phyloP scores from a whole-genome alignment of 1,139 yeast species.

The Suhomyces wounanorum region DNA sequence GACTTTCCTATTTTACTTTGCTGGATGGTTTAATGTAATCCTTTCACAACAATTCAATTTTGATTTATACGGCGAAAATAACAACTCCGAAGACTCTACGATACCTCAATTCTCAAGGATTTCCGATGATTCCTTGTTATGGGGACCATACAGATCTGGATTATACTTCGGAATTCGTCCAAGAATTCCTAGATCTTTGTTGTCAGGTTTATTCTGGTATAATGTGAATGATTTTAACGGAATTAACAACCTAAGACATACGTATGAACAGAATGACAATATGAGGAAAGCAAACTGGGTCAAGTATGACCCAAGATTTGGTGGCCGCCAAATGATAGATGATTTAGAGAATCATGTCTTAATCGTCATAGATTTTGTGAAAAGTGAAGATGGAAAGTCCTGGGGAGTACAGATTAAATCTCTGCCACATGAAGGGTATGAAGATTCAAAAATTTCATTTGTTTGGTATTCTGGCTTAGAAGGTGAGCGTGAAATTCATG shows the following conservation, averaged over 20 bases:
- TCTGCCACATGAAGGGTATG: constrained; percentile 53
- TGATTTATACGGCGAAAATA: constrained; percentile 16
- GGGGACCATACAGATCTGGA: constrained; percentile 96
- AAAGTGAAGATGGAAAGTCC: constrained; percentile 66
- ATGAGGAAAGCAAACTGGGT: constrained; percentile 84
- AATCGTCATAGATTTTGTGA: constrained; percentile 73
- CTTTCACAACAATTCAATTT: constrained; percentile 12
- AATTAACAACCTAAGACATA: constrained; percentile 68
- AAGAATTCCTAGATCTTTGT: constrained; percentile 69
- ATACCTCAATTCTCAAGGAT: constrained; percentile 27
- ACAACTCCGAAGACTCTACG: constrained; percentile 12
- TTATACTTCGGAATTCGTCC: constrained; percentile 87
- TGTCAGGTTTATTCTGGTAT: constrained; percentile 91
- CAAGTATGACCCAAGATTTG: constrained; percentile 79
- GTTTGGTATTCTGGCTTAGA: constrained; percentile 80
- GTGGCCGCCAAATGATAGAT: constrained; percentile 77
- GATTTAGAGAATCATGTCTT: constrained; percentile 67
- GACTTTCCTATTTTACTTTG: background rate
- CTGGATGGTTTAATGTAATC: background rate
- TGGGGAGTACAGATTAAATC: constrained; percentile 80
- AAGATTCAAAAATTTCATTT: constrained; percentile 57
- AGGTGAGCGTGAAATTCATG: constrained; percentile 44
- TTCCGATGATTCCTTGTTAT: constrained; percentile 45
- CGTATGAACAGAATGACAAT: constrained; percentile 74
- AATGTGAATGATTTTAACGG: constrained; percentile 63